Percentiles rank a stretch among this genome's conserved stretches.
phyloP scores from a whole-genome alignment of 2,329 filamentous ascomycete genomes.

The Exophiala sideris region DNA sequence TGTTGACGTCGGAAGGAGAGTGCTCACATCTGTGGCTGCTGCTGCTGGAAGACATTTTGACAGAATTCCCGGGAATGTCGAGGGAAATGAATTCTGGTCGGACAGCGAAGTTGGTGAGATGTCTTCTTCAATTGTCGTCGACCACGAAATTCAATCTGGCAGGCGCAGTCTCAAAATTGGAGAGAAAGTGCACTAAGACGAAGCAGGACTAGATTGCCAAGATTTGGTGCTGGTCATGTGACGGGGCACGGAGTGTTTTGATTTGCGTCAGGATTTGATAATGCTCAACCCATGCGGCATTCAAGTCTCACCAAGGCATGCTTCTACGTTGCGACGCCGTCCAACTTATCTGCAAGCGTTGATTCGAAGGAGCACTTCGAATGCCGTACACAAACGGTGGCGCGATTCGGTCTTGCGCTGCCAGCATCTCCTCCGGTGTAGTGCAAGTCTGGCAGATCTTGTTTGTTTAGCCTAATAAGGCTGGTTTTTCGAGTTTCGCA shows the following conservation, averaged over 20 bases:
- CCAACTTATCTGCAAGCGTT: too few relatives aligned
- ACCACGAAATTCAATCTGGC: background rate
- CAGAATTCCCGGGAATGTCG: slow-evolving; percentile 33
- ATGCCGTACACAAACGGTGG: too few relatives aligned
- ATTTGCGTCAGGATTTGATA: background rate
- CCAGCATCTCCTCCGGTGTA: too few relatives aligned
- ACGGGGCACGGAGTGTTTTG: background rate
- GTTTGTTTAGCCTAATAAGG: too few relatives aligned
- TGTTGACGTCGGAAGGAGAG: slow-evolving; percentile 4
- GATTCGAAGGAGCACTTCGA: too few relatives aligned
- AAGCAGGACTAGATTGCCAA: background rate
- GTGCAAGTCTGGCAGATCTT: too few relatives aligned
- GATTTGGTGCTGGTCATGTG: background rate
- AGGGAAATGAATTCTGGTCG: background rate
- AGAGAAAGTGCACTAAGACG: background rate
- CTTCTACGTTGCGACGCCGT: too few relatives aligned
- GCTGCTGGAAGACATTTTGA: slow-evolving; percentile 84
- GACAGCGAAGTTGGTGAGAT: too few relatives aligned
- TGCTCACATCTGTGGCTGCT: slow-evolving; percentile 77
- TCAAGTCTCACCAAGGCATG: background rate
- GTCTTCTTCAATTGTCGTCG: background rate
- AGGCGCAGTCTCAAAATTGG: background rate
- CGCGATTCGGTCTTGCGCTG: too few relatives aligned
- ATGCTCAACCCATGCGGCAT: background rate
- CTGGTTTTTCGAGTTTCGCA: too few relatives aligned